Base-by-base conservation (phyloP, 2,329 filamentous ascomycete genomes). In the Nemania diffusa region DNA sequence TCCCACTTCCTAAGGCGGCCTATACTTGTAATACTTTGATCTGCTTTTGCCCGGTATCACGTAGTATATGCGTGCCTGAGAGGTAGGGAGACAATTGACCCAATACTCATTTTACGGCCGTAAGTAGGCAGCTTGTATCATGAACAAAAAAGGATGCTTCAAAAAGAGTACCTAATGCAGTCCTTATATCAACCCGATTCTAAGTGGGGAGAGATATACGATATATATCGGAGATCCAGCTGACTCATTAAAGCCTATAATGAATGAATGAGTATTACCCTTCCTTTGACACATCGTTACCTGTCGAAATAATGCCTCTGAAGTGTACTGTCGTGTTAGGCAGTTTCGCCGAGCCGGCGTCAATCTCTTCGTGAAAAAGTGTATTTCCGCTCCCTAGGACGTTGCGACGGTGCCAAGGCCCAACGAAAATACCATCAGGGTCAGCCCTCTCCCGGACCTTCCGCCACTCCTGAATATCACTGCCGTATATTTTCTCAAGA, bases 341-440 rank as follows among this genome's bases (percentile, higher is more conserved):
- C 13, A 67, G 58, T 32, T 66, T 67, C n/a, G 69, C 56, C 17
- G 68, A 69, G 17, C 64, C 62, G 26, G 71, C 46, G 37, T 76
- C 75, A 15, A 74, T 65, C 77, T 79, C 77, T 65, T 78, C 77
- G 3, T 76, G 65, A n/a, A 70, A 68, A n/a, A 78, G 66, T 29
- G 64, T 66, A 26, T 72, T 67, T 1, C 73, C 73, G 2, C 74
- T 78, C 32, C 78, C 79, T 48, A 89, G 77, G 22, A 97, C 82
- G 73, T 88, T 88, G 58, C 91, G 86, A 29, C 91, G 85, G 79
- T 97, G 93, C 95, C 95, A 99, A 56, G 94, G 90, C 1, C 95
- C 95, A 15, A 95, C 84, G 79, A 97, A 97, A 87, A 97, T 91
- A 64, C 93, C 93, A 68, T 94, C 88, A 0, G 91, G 91, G 75